Evolutionary conservation across 805 yeast species (phyloP).

Genomic region (Schwanniomyces sp.): DNA sequence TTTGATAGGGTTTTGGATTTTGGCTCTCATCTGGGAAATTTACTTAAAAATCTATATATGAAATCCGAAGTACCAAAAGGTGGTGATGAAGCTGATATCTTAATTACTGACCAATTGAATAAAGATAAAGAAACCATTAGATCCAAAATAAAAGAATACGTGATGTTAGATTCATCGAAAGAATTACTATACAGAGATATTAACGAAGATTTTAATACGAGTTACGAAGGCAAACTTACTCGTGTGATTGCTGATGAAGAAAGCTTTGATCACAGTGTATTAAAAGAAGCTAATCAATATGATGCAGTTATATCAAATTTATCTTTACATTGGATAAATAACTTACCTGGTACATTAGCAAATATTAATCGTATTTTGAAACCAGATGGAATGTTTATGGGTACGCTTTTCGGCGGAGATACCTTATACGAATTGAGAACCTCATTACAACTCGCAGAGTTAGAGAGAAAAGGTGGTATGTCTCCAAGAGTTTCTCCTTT

Average conservation of each 20-base stretch:
- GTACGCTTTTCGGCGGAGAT: conserved; percentile 80
- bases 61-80: conserved; percentile 19
- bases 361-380: conserved; percentile 58
- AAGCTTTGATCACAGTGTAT: conserved; percentile 41
- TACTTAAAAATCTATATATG: conserved; percentile 42
- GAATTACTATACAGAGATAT: conserved; percentile 54
- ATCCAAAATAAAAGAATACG: conserved; percentile 50
- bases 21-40: conserved; percentile 72
- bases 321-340: conserved; percentile 83
- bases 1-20: conserved; percentile 65
- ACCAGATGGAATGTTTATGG: conserved; percentile 83
- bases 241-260: conserved; percentile 73
- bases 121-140: conserved; percentile 56
- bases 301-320: conserved; percentile 76
- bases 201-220: conserved; percentile 36
- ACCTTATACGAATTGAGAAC: conserved; percentile 82
- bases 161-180: conserved; percentile 66
- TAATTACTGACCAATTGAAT: conserved; percentile 42
- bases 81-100: conserved; percentile 35
- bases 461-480: conserved; percentile 76
- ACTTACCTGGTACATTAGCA: conserved; percentile 64
- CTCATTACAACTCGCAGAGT: conserved; percentile 76
- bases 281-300: conserved; percentile 41
- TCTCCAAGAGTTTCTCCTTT: conserved; percentile 81
- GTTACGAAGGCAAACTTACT: conserved; percentile 43